Percentiles rank a stretch among this genome's conserved stretches.
These are phyloP conservation scores for Aspergillus melleus DNA, from an alignment of 2,329 filamentous ascomycete species.

Conservation along the genomic window DNA sequence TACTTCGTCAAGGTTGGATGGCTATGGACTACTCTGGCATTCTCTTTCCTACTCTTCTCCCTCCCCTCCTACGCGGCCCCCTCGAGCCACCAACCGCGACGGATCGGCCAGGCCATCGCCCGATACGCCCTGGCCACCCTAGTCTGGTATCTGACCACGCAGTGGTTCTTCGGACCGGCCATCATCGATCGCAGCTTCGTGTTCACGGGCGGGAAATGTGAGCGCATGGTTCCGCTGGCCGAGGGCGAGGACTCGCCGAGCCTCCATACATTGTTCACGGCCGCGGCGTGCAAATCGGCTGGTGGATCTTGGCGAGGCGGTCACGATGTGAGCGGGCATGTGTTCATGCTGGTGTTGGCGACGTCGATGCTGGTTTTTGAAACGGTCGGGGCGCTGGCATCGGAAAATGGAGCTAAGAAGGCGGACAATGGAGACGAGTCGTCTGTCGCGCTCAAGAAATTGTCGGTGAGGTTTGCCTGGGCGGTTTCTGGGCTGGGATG, in stretches of 20 bases:
- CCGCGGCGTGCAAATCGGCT: slow-evolving; percentile 75
- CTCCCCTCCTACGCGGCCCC: slow-evolving; percentile 59
- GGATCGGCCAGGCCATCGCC: slow-evolving; percentile 59
- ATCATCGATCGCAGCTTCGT: slow-evolving; percentile 87
- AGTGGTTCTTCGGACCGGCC: slow-evolving; percentile 93
- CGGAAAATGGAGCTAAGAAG: slow-evolving; percentile 42
- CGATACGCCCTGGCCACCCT: slow-evolving; percentile 72
- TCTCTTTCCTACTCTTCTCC: slow-evolving; percentile 67
- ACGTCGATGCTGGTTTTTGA: slow-evolving; percentile 82
- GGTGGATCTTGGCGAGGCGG: slow-evolving; percentile 90
- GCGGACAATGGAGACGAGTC: slow-evolving; percentile 26
- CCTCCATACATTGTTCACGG: slow-evolving; percentile 60
- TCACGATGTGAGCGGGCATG: slow-evolving; percentile 93
- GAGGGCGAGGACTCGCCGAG: slow-evolving; percentile 19
- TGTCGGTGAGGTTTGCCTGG: slow-evolving; percentile 48
- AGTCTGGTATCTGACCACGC: slow-evolving; percentile 84
- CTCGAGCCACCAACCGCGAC: slow-evolving; percentile 43
- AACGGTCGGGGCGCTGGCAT: slow-evolving; percentile 61
- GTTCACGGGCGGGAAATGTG: slow-evolving; percentile 84
- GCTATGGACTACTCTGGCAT: slow-evolving; percentile 82
- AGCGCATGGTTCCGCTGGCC: slow-evolving; percentile 55
- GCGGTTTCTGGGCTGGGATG: slow-evolving; percentile 69
- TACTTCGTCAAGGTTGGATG: slow-evolving; percentile 95
- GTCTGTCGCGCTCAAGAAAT: slow-evolving; percentile 54
- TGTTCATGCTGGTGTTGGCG: slow-evolving; percentile 85